Evolutionary conservation across 371 early-diverging fungal genomes (phyloP).

Genomic region (Mucor lusitanicus): DNA sequence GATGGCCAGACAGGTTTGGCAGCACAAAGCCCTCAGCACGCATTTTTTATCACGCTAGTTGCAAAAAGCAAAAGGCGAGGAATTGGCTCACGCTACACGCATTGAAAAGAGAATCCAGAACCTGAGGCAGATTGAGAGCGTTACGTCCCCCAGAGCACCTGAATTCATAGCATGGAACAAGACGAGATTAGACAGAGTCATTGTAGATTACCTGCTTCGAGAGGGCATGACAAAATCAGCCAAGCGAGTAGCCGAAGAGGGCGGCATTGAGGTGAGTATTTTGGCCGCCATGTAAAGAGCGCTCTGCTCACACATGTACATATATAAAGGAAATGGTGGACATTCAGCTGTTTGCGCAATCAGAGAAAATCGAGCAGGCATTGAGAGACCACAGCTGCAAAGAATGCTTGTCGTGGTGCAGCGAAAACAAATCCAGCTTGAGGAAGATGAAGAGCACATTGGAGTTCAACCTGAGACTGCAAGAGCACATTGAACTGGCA

Average conservation of each 20-base stretch:
- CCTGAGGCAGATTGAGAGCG: constrained; percentile 66
- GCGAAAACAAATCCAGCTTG: constrained; percentile 83
- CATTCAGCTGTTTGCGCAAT: constrained; percentile 82
- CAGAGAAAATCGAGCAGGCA: constrained; percentile 78
- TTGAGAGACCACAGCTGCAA: constrained; percentile 74
- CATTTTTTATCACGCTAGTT: constrained; percentile 47
- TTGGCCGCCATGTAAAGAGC: too few relatives aligned
- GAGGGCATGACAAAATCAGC: constrained; percentile 74
- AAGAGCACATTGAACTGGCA: constrained; percentile 90
- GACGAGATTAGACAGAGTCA: constrained; percentile 78
- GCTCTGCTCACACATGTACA: too few relatives aligned
- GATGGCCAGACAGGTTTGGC: background rate
- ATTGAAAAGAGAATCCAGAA: constrained; percentile 75
- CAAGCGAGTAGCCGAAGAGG: constrained; percentile 59
- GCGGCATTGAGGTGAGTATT: constrained; percentile 63
- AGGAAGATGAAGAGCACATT: constrained; percentile 85
- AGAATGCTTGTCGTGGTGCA: constrained; percentile 91
- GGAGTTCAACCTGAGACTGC: constrained; percentile 91
- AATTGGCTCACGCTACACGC: constrained; percentile 62
- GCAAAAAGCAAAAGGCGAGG: constrained; percentile 78
- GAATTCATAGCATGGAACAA: constrained; percentile 84
- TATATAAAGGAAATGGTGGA: constrained; percentile 80
- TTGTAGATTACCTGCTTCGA: constrained; percentile 93
- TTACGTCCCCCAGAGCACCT: constrained; percentile 61
- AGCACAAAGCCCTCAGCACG: too few relatives aligned